These are phyloP conservation scores for Fusarium lateritium DNA, from an alignment of 2,329 filamentous ascomycete species.

Conservation along the genomic window DNA sequence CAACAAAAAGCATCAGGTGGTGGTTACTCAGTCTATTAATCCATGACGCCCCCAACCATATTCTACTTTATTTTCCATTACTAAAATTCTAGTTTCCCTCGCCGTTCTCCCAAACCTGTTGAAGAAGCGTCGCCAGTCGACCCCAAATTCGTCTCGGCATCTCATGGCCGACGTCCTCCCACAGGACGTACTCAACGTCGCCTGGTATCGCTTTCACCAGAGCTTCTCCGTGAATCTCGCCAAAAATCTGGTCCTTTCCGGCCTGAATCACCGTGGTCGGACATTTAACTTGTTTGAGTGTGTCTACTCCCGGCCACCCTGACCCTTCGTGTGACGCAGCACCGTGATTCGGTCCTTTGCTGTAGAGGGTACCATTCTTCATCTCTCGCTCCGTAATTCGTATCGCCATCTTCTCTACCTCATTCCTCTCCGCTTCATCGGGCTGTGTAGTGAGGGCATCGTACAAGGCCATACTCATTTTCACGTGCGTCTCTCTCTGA, in stretches of 20 bases:
- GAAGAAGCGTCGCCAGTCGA: constrained; percentile 1
- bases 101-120: constrained; percentile 21
- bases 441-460: constrained; percentile 31
- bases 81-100: background rate
- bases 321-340: constrained; percentile 39
- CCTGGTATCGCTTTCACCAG: constrained; percentile 43
- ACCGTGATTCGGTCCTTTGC: constrained; percentile 49
- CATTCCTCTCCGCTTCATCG: constrained; percentile 14
- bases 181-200: constrained; percentile 42
- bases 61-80: background rate
- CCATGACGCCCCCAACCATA: background rate
- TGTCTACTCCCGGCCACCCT: constrained; percentile 44
- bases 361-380: constrained; percentile 47
- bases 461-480: constrained; percentile 2
- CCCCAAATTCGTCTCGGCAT: constrained; percentile 34
- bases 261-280: constrained; percentile 50
- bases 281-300: constrained; percentile 44
- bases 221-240: constrained; percentile 45
- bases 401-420: background rate
- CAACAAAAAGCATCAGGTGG: too few relatives aligned
- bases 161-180: constrained; percentile 44
- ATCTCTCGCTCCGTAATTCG: constrained; percentile 28
- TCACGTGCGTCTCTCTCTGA: constrained; percentile 10
- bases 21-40: background rate
- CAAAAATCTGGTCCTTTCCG: constrained; percentile 51